These are phyloP conservation scores for Tuber magnatum DNA, from an alignment of 495 filamentous ascomycete genomes.

Conservation along the genomic window DNA sequence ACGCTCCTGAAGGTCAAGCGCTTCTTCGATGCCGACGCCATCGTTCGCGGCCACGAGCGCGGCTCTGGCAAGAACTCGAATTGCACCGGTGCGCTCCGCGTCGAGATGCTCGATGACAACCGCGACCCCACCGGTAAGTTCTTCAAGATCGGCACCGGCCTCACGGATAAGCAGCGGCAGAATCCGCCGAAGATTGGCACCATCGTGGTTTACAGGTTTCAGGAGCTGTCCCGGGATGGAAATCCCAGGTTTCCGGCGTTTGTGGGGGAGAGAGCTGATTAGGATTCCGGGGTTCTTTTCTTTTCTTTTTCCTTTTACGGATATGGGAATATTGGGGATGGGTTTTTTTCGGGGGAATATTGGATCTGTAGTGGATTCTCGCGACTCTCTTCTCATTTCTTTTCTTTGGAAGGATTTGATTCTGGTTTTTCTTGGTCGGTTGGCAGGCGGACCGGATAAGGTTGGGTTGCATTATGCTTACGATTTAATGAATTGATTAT, in stretches of 20 bases:
- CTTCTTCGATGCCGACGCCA: constrained; percentile 39
- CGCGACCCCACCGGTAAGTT: constrained; percentile 36
- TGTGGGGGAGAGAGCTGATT: constrained; percentile 39
- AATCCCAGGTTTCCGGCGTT: constrained; percentile 39
- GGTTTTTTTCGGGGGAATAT: neutral
- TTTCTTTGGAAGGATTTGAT: neutral
- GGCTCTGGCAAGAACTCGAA: constrained; percentile 36
- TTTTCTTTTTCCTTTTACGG: neutral
- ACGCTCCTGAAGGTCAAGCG: constrained; percentile 39
- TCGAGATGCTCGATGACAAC: constrained; percentile 38
- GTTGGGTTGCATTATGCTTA: neutral
- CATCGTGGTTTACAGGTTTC: constrained; percentile 37
- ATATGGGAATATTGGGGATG: neutral
- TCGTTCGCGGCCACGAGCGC: constrained; percentile 37
- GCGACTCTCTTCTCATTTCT: neutral
- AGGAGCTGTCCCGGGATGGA: constrained; percentile 37
- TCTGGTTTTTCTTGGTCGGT: neutral
- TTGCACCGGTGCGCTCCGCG: constrained; percentile 32
- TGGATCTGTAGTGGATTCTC: neutral
- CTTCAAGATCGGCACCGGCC: constrained; percentile 40
- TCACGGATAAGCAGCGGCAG: constrained; percentile 38
- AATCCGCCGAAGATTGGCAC: constrained; percentile 37
- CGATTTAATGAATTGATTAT: neutral
- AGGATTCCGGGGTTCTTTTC: neutral
- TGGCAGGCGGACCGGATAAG: neutral